Evolutionary conservation across 805 yeast genomes (phyloP).

Genomic region (Phaffomyces opuntiae): DNA sequence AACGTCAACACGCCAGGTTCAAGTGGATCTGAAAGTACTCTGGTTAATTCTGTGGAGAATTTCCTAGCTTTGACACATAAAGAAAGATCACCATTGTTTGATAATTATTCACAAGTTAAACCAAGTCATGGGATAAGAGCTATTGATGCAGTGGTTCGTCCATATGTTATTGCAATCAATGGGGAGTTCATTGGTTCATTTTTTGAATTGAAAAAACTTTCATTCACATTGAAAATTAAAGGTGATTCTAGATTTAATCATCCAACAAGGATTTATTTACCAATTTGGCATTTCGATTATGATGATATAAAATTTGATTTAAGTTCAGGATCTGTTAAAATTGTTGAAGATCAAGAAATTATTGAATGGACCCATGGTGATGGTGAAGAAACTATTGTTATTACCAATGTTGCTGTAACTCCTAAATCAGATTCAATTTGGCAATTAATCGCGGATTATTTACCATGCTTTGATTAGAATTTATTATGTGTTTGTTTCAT

Average conservation of each 20-base stretch:
- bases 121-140: slow-evolving; percentile 61
- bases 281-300: slow-evolving; percentile 60
- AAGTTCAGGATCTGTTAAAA: slow-evolving; percentile 50
- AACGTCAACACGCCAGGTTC: slow-evolving; percentile 2
- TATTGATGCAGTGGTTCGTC: slow-evolving; percentile 66
- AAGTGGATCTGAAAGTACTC: background rate
- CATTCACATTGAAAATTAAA: slow-evolving; percentile 41
- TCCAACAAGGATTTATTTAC: slow-evolving; percentile 60
- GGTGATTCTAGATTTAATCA: slow-evolving; percentile 19
- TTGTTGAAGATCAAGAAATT: slow-evolving; percentile 44
- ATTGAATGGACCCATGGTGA: slow-evolving; percentile 66
- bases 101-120: background rate
- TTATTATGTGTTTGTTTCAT: background rate
- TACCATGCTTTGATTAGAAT: background rate
- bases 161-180: slow-evolving; percentile 57
- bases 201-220: slow-evolving; percentile 47
- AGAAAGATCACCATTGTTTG: background rate
- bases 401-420: slow-evolving; percentile 8
- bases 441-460: slow-evolving; percentile 1
- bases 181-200: slow-evolving; percentile 52
- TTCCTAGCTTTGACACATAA: background rate
- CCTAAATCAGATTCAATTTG: background rate
- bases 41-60: background rate
- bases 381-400: slow-evolving; percentile 31
- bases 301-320: slow-evolving; percentile 42